Percentiles rank a stretch among this genome's conserved stretches.
Evolutionary conservation across 345 rosid genomes (phyloP).

Genomic region (Rhodomyrtus tomentosa): DNA sequence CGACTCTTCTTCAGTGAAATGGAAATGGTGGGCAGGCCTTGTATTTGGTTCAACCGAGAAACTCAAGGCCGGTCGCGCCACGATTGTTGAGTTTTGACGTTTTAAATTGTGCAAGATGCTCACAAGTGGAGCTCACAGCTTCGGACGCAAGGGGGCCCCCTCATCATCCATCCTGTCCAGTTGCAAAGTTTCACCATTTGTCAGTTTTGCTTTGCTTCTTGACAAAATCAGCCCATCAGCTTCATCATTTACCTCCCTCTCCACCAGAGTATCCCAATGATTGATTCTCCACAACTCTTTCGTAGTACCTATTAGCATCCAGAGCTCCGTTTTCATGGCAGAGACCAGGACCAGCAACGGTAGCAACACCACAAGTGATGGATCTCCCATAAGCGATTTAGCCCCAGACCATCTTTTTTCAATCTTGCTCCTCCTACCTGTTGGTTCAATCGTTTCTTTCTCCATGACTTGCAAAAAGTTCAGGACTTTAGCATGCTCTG

Average conservation of each 20-base stretch:
- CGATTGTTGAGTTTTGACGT: background rate
- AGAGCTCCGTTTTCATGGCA: slow-evolving; percentile 15
- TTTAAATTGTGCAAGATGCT: background rate
- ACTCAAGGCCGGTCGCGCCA: background rate
- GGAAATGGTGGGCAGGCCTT: background rate
- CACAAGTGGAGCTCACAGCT: background rate
- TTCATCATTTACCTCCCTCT: background rate
- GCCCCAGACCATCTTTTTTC: background rate
- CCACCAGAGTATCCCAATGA: background rate
- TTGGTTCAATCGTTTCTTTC: slow-evolving; percentile 64
- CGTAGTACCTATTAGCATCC: background rate
- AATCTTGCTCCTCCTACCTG: slow-evolving; percentile 66
- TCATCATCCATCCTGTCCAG: background rate
- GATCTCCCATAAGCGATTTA: background rate
- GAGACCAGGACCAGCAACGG: slow-evolving; percentile 10
- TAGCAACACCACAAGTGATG: background rate
- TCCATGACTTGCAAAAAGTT: slow-evolving; percentile 60
- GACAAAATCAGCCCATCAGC: background rate
- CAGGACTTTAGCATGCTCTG: slow-evolving; percentile 39
- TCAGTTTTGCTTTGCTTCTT: background rate
- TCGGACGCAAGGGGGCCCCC: background rate
- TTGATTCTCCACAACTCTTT: background rate
- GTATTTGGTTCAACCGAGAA: background rate
- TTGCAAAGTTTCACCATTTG: background rate
- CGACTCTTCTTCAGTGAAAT: background rate